A percentile compares a stretch with the other conserved stretches of the same genome.
Conservation (phyloP, 768 basidiomycete species). For the Boletus eberwhitei region DNA sequence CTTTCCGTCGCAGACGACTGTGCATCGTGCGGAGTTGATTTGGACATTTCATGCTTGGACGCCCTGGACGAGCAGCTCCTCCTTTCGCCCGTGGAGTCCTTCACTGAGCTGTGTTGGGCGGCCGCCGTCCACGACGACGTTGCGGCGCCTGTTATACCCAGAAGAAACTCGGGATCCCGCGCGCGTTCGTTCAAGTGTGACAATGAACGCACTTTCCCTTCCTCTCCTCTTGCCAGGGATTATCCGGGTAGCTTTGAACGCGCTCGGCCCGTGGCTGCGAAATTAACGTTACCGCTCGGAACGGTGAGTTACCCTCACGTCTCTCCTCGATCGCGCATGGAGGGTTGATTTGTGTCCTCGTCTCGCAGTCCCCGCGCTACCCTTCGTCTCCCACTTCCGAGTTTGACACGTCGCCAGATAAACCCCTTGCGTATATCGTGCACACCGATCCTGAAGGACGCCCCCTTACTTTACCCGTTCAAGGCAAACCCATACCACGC, state of each 20-base stretch:
- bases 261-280: constrained; percentile 15
- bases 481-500: constrained; percentile 2
- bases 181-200: constrained; percentile 18
- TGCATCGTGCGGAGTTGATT: constrained; percentile 28
- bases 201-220: not conserved
- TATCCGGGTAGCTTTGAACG: constrained; percentile 10
- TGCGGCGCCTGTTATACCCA: not conserved
- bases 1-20: constrained; percentile 21
- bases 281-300: constrained; percentile 16
- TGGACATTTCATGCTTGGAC: constrained; percentile 37
- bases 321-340: not conserved
- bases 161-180: not conserved
- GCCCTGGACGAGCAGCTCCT: constrained; percentile 41
- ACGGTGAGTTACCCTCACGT: constrained; percentile 7
- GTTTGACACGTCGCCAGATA: constrained; percentile 9
- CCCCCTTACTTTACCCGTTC: constrained; percentile 11
- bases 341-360: not conserved
- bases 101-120: constrained; percentile 41
- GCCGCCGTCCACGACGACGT: constrained; percentile 32
- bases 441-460: constrained; percentile 20
- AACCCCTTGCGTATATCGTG: constrained; percentile 10
- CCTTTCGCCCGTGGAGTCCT: constrained; percentile 35
- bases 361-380: constrained; percentile 7
- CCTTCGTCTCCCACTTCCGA: constrained; percentile 7
- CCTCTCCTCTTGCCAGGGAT: not conserved